Conservation (phyloP, 805 yeast species). For the Candida railenensis region DNA sequence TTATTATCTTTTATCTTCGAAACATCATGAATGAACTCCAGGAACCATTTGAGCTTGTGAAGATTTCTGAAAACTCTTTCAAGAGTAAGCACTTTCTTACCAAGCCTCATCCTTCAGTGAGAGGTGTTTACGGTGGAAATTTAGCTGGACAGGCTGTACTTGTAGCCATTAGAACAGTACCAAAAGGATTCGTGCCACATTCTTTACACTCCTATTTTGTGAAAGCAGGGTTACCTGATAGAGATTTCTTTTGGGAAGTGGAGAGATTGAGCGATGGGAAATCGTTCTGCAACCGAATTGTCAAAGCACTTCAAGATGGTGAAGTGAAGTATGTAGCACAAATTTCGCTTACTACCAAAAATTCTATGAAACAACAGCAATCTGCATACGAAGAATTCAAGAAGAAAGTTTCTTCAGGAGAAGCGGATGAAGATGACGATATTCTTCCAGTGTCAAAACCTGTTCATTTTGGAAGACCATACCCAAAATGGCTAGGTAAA, state of each 20-base stretch:
- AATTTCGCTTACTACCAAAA: conserved; percentile 33
- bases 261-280: conserved; percentile 34
- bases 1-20: not conserved
- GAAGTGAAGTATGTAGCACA: conserved; percentile 26
- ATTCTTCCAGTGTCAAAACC: conserved; percentile 24
- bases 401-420: conserved; percentile 15
- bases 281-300: conserved; percentile 31
- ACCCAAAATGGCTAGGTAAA: conserved; percentile 30
- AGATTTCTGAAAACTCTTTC: conserved; percentile 14
- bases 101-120: conserved; percentile 25
- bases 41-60: conserved; percentile 18
- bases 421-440: conserved; percentile 23
- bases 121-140: conserved; percentile 35
- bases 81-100: conserved; percentile 24
- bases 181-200: conserved; percentile 32
- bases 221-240: conserved; percentile 15
- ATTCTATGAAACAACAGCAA: conserved; percentile 21
- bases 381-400: conserved; percentile 15
- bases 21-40: not conserved
- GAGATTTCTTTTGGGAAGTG: conserved; percentile 28
- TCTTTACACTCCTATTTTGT: conserved; percentile 34
- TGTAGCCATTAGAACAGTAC: conserved; percentile 28
- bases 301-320: conserved; percentile 27
- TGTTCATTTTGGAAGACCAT: conserved; percentile 33
- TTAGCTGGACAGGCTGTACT: conserved; percentile 35